phyloP scores from a whole-genome alignment of 441 rosid genomes.

The Macaranga tanarius region DNA sequence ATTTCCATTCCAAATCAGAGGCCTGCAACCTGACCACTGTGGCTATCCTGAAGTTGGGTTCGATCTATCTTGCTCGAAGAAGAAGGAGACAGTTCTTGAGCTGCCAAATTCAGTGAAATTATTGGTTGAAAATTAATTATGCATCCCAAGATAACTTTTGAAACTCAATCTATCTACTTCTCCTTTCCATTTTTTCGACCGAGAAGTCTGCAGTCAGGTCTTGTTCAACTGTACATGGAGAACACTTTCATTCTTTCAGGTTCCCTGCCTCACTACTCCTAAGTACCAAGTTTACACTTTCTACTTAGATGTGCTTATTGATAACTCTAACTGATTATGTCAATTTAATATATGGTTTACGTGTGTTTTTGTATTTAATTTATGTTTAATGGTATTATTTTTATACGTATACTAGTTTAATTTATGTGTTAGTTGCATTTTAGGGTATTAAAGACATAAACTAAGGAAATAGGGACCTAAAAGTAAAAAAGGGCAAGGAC shows the following conservation, averaged over 20 bases:
- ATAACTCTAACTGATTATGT: too few species aligned
- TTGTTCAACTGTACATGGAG: slow-evolving; percentile 12
- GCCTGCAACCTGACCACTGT: neutral
- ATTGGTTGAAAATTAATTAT: slow-evolving; percentile 14
- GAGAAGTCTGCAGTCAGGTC: accelerated
- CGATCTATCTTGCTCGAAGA: slow-evolving; percentile 17
- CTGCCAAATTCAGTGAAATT: slow-evolving; percentile 23
- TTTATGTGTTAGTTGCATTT: too few species aligned
- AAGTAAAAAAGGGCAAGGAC: too few species aligned
- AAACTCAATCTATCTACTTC: slow-evolving; percentile 6
- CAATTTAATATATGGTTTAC: too few species aligned
- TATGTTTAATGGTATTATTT: too few species aligned
- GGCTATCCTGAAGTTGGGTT: slow-evolving; percentile 22
- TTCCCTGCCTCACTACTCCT: slow-evolving; percentile 9
- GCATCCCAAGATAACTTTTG: neutral
- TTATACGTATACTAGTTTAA: too few species aligned
- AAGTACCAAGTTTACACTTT: neutral
- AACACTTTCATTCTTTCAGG: accelerated
- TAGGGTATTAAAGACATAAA: too few species aligned
- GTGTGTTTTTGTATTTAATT: too few species aligned
- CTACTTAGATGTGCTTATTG: accelerated
- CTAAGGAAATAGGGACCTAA: too few species aligned
- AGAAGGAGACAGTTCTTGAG: slow-evolving; percentile 19
- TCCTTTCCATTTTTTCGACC: neutral
- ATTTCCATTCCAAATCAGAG: slow-evolving; percentile 29